Conservation (phyloP, 106 monocot species). For the Platanthera guangdongensis region DNA sequence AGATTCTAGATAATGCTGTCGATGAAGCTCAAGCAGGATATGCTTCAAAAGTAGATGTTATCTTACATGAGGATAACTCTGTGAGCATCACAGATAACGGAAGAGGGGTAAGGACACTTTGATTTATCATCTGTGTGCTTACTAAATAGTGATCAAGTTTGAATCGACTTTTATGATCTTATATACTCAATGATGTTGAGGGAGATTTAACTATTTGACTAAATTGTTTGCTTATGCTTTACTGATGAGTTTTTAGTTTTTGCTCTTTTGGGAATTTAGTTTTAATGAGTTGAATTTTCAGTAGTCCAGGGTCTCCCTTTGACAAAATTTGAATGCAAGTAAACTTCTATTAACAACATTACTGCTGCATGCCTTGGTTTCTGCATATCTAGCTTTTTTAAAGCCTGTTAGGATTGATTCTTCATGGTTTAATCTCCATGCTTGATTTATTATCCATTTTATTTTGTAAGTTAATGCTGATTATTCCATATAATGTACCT, state of each 20-base stretch:
- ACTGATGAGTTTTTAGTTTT: not conserved
- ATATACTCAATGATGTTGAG: not conserved
- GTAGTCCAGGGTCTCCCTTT: not conserved
- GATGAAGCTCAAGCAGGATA: constrained; percentile 98
- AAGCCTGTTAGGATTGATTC: not conserved
- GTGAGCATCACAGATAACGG: constrained; percentile 89
- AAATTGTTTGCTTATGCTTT: not conserved
- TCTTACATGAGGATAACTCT: constrained; percentile 79
- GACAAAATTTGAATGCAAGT: not conserved
- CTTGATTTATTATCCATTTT: not conserved
- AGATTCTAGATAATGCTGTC: constrained; percentile 90
- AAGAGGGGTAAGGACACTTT: constrained; percentile 59
- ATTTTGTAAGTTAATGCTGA: not conserved
- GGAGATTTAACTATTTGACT: not conserved
- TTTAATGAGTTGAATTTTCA: not conserved
- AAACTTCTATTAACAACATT: not conserved
- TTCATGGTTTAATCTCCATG: not conserved
- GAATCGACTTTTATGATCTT: not conserved
- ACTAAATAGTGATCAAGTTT: not conserved
- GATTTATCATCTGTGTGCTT: not conserved
- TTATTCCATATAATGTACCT: not conserved
- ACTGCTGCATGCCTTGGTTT: not conserved
- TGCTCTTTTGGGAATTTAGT: not conserved
- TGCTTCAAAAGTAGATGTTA: constrained; percentile 75
- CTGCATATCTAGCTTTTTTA: not conserved